These are phyloP conservation scores for Xylaria cubensis DNA, from an alignment of 495 filamentous ascomycete genomes.

Conservation along the genomic window DNA sequence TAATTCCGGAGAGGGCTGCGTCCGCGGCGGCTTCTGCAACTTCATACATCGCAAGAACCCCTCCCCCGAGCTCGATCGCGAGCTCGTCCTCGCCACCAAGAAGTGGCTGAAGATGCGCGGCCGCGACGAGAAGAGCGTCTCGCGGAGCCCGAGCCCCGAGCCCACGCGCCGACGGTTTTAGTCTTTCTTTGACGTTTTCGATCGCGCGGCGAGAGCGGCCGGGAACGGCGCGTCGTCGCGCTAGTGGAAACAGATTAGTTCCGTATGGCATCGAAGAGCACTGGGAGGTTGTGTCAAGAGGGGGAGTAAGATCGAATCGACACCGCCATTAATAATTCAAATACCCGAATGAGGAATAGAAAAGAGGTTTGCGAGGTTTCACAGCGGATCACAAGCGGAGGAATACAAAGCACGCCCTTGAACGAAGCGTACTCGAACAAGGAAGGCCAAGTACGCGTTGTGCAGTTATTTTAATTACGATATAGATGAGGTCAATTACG, in stretches of 20 bases:
- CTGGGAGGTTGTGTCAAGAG: not conserved
- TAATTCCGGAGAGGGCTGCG: conserved; percentile 94
- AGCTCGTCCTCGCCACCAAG: conserved; percentile 85
- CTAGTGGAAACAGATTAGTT: not conserved
- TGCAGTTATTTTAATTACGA: not conserved
- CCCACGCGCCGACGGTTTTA: conserved; percentile 73
- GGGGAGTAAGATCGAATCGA: not conserved
- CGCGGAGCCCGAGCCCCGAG: conserved; percentile 76
- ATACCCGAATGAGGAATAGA: not conserved
- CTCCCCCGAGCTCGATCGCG: conserved; percentile 81
- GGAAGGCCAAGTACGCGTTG: not conserved
- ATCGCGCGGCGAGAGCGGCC: not conserved
- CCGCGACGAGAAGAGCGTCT: conserved; percentile 82
- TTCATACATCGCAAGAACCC: conserved; percentile 99
- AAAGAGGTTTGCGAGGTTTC: not conserved
- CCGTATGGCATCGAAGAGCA: not conserved
- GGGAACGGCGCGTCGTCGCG: not conserved
- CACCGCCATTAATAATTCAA: not conserved
- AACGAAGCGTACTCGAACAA: not conserved
- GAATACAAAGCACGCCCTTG: not conserved
- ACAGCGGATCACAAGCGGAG: not conserved
- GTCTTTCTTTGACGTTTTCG: not conserved
- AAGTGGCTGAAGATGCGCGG: conserved; percentile 93
- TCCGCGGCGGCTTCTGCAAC: conserved; percentile 96
- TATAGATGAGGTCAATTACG: not conserved